Evolutionary conservation across 1,139 yeast genomes (phyloP).

Genomic region (Pichia sp.): DNA sequence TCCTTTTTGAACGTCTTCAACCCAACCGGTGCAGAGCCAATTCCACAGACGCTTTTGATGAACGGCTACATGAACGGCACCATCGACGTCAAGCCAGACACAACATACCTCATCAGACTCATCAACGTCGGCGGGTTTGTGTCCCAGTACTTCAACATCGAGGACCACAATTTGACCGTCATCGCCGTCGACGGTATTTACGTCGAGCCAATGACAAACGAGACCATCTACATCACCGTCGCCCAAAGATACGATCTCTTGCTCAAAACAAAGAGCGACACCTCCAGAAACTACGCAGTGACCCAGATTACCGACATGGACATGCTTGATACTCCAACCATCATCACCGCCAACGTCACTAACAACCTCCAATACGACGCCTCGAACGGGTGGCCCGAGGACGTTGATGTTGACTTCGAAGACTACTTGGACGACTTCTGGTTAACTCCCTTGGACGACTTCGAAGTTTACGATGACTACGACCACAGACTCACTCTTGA

Average conservation of each 20-base stretch:
- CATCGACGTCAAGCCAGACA: constrained; percentile 70
- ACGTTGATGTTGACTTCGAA: constrained; percentile 39
- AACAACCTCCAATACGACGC: constrained; percentile 61
- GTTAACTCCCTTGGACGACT: constrained; percentile 52
- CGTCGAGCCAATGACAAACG: constrained; percentile 53
- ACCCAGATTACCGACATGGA: constrained; percentile 71
- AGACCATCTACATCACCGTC: constrained; percentile 56
- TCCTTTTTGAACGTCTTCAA: constrained; percentile 65
- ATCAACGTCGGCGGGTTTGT: constrained; percentile 83
- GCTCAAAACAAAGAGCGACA: constrained; percentile 59
- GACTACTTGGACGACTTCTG: constrained; percentile 58
- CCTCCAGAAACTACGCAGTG: constrained; percentile 65
- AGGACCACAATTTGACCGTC: constrained; percentile 75
- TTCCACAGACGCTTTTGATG: constrained; percentile 73
- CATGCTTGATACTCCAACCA: constrained; percentile 73
- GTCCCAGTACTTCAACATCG: constrained; percentile 79
- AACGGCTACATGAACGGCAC: constrained; percentile 73
- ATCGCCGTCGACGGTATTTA: constrained; percentile 79
- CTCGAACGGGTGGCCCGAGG: constrained; percentile 43
- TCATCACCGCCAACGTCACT: constrained; percentile 61
- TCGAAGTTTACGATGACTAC: constrained; percentile 54
- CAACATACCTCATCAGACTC: constrained; percentile 72
- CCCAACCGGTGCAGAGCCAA: constrained; percentile 97
- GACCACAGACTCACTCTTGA: constrained; percentile 63
- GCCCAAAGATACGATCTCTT: constrained; percentile 81